A percentile compares a stretch with the other conserved stretches of the same genome.
phyloP scores from a whole-genome alignment of 2,329 filamentous ascomycete genomes.

The Colletotrichum lini region DNA sequence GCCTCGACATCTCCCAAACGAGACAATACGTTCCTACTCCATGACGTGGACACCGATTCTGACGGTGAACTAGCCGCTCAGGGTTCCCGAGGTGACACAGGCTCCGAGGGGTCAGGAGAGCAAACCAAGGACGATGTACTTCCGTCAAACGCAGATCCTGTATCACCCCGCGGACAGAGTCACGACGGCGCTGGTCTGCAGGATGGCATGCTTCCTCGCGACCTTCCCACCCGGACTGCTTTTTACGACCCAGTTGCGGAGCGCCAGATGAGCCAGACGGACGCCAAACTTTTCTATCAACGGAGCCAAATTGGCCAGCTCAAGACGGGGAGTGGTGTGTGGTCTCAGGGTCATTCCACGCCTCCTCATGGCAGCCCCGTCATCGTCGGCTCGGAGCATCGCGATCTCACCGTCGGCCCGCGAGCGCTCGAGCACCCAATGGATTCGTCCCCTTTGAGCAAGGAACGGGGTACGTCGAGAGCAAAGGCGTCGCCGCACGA shows the following conservation, averaged over 20 bases:
- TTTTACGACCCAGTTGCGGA: constrained; percentile 96
- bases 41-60: constrained; percentile 36
- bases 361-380: constrained; percentile 63
- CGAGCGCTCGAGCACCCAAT: constrained; percentile 48
- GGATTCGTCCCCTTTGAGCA: constrained; percentile 42
- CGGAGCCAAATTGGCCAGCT: constrained; percentile 78
- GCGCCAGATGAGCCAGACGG: constrained; percentile 93
- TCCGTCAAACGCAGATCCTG: background rate
- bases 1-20: constrained; percentile 42
- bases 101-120: constrained; percentile 27
- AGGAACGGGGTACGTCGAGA: background rate
- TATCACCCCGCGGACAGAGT: constrained; percentile 8
- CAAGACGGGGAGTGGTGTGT: constrained; percentile 54
- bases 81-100: constrained; percentile 37
- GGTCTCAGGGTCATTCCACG: constrained; percentile 55
- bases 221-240: constrained; percentile 79
- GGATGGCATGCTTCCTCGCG: constrained; percentile 73
- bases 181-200: constrained; percentile 49
- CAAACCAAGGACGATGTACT: constrained; percentile 21
- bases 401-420: constrained; percentile 45
- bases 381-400: constrained; percentile 48
- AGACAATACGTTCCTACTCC: constrained; percentile 27
- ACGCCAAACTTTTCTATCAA: constrained; percentile 97
- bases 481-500: constrained; percentile 6
- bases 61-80: constrained; percentile 36